Evolutionary conservation across 208 protist species (phyloP).

Genomic region (Leishmania gerbilli): DNA sequence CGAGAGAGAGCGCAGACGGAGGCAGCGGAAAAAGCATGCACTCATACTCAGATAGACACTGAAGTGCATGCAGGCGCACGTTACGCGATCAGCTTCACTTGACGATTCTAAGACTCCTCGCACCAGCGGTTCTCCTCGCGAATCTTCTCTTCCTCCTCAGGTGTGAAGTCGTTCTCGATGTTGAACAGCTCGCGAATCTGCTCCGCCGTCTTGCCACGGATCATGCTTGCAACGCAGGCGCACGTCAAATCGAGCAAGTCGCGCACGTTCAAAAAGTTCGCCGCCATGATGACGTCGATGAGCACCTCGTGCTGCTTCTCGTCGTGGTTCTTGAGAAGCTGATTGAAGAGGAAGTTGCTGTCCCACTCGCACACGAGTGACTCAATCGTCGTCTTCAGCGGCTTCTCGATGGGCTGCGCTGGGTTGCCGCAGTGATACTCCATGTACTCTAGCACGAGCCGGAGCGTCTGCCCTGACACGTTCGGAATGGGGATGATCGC

Average conservation of each 20-base stretch:
- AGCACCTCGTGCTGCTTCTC: slow-evolving; percentile 88
- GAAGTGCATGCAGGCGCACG: background rate
- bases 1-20: background rate
- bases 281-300: slow-evolving; percentile 94
- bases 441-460: slow-evolving; percentile 94
- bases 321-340: slow-evolving; percentile 82
- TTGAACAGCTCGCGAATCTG: slow-evolving; percentile 94
- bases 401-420: slow-evolving; percentile 86
- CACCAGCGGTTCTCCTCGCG: slow-evolving; percentile 89
- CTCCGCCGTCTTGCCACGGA: slow-evolving; percentile 94
- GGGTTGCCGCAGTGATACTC: slow-evolving; percentile 91
- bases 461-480: slow-evolving; percentile 87
- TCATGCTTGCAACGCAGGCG: slow-evolving; percentile 93
- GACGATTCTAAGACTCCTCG: slow-evolving; percentile 62
- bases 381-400: slow-evolving; percentile 86
- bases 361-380: slow-evolving; percentile 90
- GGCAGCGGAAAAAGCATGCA: background rate
- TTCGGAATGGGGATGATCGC: slow-evolving; percentile 93
- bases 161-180: slow-evolving; percentile 96
- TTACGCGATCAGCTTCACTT: background rate
- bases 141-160: slow-evolving; percentile 94
- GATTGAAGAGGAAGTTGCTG: slow-evolving; percentile 78
- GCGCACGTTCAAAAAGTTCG: slow-evolving; percentile 95
- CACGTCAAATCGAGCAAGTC: slow-evolving; percentile 94
- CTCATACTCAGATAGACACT: background rate